phyloP scores from a whole-genome alignment of 768 basidiomycete species.

The Dentipellis sp. region DNA sequence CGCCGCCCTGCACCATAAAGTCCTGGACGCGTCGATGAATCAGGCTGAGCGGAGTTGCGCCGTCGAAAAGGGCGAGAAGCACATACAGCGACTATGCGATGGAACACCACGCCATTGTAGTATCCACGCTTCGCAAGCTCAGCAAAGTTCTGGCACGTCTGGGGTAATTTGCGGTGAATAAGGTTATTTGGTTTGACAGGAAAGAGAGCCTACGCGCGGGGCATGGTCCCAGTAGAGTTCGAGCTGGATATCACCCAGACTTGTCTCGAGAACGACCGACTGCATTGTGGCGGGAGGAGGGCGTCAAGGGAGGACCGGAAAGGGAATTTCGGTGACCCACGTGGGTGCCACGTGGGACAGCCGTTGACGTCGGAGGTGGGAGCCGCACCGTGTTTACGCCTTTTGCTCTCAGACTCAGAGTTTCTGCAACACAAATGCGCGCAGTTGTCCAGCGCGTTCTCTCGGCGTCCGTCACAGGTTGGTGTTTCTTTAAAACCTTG shows the following conservation, averaged over 20 bases:
- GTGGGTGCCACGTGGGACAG: not conserved
- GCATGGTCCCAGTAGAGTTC: constrained; percentile 94
- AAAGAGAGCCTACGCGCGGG: constrained; percentile 40
- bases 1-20: constrained; percentile 96
- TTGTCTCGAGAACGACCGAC: constrained; percentile 74
- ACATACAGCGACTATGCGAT: constrained; percentile 81
- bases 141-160: constrained; percentile 95
- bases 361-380: not conserved
- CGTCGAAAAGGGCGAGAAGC: constrained; percentile 1
- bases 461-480: constrained; percentile 80
- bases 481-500: constrained; percentile 8
- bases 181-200: not conserved
- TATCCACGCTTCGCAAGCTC: constrained; percentile 88
- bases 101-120: constrained; percentile 85
- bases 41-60: not conserved
- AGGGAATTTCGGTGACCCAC: not conserved
- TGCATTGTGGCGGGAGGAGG: constrained; percentile 18
- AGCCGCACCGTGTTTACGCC: not conserved
- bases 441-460: constrained; percentile 81
- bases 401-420: not conserved
- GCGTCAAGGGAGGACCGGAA: not conserved
- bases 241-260: constrained; percentile 75
- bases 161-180: constrained; percentile 5
- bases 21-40: constrained; percentile 40
- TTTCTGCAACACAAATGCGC: constrained; percentile 41